phyloP scores from a whole-genome alignment of 2,329 filamentous ascomycete species.

The Plectosphaerella sp. region DNA sequence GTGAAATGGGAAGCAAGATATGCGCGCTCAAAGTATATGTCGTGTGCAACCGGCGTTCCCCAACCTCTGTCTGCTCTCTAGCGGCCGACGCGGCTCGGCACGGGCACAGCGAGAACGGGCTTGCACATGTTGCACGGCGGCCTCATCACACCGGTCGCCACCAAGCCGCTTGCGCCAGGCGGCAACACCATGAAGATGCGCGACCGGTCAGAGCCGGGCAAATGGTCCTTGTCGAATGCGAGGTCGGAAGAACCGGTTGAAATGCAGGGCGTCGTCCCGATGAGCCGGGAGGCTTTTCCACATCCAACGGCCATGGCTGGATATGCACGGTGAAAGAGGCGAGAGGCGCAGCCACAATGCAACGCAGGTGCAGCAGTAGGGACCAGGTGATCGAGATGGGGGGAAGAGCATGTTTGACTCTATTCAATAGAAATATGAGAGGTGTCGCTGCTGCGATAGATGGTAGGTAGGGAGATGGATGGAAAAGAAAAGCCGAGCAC shows the following conservation, averaged over 20 bases:
- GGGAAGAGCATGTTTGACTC: conserved; percentile 4
- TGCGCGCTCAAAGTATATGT: no score
- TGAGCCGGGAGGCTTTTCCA: conserved; percentile 2
- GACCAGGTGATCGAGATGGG: not conserved
- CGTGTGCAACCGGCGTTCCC: no score
- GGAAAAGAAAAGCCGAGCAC: not conserved
- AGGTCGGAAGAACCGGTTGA: not conserved
- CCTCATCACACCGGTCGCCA: not conserved
- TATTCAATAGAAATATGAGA: conserved; percentile 8
- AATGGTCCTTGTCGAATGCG: not conserved
- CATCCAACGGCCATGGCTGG: conserved; percentile 5
- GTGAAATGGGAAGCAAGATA: no score
- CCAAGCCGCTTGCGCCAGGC: not conserved
- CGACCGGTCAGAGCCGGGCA: not conserved
- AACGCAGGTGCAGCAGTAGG: not conserved
- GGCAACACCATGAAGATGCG: not conserved
- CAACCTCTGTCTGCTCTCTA: no score
- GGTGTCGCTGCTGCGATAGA: not conserved
- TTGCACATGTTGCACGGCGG: not conserved
- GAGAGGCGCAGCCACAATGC: not conserved
- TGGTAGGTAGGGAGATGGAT: not conserved
- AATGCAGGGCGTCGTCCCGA: not conserved
- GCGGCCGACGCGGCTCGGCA: no score
- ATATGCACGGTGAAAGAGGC: conserved; percentile 1
- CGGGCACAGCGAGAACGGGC: no score